phyloP scores from a whole-genome alignment of 371 early-diverging fungal genomes.

The Apophysomyces elegans region DNA sequence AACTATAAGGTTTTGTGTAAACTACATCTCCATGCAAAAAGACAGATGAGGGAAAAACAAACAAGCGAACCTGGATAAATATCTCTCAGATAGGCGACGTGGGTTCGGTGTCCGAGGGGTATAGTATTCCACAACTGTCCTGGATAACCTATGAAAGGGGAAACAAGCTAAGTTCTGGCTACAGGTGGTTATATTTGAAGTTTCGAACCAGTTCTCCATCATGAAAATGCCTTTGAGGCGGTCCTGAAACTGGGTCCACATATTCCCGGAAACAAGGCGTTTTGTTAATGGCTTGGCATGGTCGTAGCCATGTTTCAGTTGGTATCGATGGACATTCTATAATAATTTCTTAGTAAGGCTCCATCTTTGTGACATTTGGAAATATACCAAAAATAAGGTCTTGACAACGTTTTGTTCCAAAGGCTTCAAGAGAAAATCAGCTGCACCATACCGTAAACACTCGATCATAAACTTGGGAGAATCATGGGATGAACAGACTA shows the following conservation, averaged over 20 bases:
- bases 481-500: constrained; percentile 34
- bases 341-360: background rate
- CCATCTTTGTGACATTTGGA: background rate
- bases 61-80: constrained; percentile 20
- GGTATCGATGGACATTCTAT: background rate
- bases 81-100: constrained; percentile 13
- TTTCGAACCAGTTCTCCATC: constrained; percentile 35
- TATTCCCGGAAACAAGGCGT: constrained; percentile 17
- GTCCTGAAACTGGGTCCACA: constrained; percentile 42
- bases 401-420: constrained; percentile 49
- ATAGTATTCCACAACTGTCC: constrained; percentile 40
- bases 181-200: too few species aligned
- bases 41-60: background rate
- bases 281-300: constrained; percentile 6
- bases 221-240: constrained; percentile 41
- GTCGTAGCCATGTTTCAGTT: background rate
- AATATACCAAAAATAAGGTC: constrained; percentile 53
- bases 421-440: constrained; percentile 51
- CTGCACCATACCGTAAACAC: constrained; percentile 48
- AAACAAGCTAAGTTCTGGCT: background rate
- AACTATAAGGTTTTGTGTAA: constrained; percentile 20
- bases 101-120: constrained; percentile 25
- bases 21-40: constrained; percentile 3
- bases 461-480: constrained; percentile 36
- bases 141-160: constrained; percentile 29